Evolutionary conservation across 352 stramenopile genomes (phyloP).

Genomic region (Pythium pyrilobum): DNA sequence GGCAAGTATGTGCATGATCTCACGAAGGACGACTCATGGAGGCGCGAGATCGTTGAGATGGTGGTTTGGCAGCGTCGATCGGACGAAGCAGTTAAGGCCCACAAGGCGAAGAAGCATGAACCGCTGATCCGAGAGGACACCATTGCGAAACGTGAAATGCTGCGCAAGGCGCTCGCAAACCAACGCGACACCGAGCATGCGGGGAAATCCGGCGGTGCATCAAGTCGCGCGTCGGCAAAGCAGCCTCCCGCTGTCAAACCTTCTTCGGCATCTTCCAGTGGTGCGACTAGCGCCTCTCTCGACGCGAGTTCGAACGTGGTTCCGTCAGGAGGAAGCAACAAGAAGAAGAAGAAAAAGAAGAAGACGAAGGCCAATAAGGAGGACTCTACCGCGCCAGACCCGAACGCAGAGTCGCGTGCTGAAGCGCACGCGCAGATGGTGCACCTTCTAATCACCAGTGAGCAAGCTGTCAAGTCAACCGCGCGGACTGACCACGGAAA

Average conservation of each 20-base stretch:
- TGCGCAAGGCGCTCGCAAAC: not conserved
- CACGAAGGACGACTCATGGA: not conserved
- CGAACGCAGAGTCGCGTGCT: not conserved
- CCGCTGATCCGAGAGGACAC: not conserved
- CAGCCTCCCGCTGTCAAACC: not conserved
- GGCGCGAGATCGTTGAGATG: not conserved
- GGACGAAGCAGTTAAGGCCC: not conserved
- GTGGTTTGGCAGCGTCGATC: not conserved
- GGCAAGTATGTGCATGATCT: constrained; percentile 1
- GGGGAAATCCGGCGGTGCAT: not conserved
- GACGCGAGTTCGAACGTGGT: too few species aligned
- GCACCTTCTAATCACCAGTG: not conserved
- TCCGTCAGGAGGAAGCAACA: constrained; percentile 11
- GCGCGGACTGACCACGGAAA: not conserved
- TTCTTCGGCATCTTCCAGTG: too few species aligned
- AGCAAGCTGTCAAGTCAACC: not conserved
- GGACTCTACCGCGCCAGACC: not conserved
- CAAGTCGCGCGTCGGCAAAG: not conserved
- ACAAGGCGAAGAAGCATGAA: not conserved
- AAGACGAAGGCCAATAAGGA: not conserved
- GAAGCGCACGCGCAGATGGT: not conserved
- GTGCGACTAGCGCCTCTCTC: not conserved
- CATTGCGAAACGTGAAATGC: too few species aligned
- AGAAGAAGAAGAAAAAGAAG: constrained; percentile 28
- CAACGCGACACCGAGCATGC: not conserved